Conservation (phyloP, 169 alveolate species). For the Amoebophrya sp. region DNA sequence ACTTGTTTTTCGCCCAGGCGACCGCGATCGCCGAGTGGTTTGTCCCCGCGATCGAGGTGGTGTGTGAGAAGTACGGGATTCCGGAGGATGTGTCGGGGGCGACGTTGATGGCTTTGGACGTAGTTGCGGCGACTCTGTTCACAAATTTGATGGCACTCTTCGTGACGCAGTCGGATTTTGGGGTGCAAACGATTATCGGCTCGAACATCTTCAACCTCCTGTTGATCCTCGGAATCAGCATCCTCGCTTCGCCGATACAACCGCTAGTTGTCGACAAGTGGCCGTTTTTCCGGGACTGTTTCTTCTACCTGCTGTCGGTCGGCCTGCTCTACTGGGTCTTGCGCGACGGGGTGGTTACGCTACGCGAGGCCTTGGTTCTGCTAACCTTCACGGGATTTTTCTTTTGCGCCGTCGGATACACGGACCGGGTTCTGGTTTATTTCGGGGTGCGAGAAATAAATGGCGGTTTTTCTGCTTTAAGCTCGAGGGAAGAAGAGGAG, state of each 20-base stretch:
- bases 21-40: constrained; percentile 40
- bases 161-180: constrained; percentile 36
- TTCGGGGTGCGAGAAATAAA: too few relatives aligned
- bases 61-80: constrained; percentile 38
- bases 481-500: too few relatives aligned
- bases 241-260: not conserved
- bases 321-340: constrained; percentile 39
- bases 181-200: constrained; percentile 48
- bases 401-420: not conserved
- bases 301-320: constrained; percentile 45
- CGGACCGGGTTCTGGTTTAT: not conserved
- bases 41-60: constrained; percentile 44
- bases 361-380: not conserved
- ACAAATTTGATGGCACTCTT: constrained; percentile 37
- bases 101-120: constrained; percentile 47
- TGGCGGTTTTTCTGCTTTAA: too few relatives aligned
- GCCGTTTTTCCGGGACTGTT: constrained; percentile 46
- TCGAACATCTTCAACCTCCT: constrained; percentile 49
- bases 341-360: constrained; percentile 27
- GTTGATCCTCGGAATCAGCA: constrained; percentile 43
- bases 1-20: constrained; percentile 48
- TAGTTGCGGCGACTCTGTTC: constrained; percentile 49
- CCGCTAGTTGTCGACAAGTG: not conserved
- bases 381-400: not conserved
- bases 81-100: constrained; percentile 48